Base-by-base conservation (phyloP, 305 asterid species). In the Fraxinus ornus region DNA sequence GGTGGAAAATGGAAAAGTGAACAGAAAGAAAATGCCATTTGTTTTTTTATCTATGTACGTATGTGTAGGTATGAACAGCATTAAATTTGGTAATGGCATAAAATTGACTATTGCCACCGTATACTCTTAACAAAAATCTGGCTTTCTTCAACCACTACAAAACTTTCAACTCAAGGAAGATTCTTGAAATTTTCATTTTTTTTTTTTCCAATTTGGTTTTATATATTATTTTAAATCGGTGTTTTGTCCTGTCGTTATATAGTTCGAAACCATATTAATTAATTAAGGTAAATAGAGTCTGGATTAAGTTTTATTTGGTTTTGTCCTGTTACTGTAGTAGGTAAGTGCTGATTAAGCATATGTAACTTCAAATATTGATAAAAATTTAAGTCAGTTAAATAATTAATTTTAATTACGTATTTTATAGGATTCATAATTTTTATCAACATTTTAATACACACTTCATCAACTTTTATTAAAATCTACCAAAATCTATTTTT, bases 51-150 rank as follows among this genome's bases (percentile, higher is more conserved):
- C 86, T 79, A 39, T 81, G 82, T 36, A 76, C 62, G 75, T 62
- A 62, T 62, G 72, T 62, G 9, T 62, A 49, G 60, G 85, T 47
- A 28, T 26, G 12, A 68, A 68, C 35, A 75, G 86, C 84, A 87
- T 84, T 85, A 81, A 82, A 64, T 62, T 82, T 82, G 81, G 80
- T 85, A 81, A 79, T 82, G 39, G 82, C 32, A 76, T 85, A 89
- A 89, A 85, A 84, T 72, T 86, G 90, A 87, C 93, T 49, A 52
- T 68, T 68, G 86, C 84, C 81, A 83, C 82, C 80, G 57, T 36
- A 57, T 72, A 80, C 73, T 36, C 9, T 36, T 7, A 36, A 52
- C 72, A 68, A 47, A 32, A 32, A 57, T 73, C 75, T 76, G 81
- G 80, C 79, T 41, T 68, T 75, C 39, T 66, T 84, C 85, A 80